Evolutionary conservation across 2,329 filamentous ascomycete species (phyloP).

Genomic region (Penicillium sclerotigenum): DNA sequence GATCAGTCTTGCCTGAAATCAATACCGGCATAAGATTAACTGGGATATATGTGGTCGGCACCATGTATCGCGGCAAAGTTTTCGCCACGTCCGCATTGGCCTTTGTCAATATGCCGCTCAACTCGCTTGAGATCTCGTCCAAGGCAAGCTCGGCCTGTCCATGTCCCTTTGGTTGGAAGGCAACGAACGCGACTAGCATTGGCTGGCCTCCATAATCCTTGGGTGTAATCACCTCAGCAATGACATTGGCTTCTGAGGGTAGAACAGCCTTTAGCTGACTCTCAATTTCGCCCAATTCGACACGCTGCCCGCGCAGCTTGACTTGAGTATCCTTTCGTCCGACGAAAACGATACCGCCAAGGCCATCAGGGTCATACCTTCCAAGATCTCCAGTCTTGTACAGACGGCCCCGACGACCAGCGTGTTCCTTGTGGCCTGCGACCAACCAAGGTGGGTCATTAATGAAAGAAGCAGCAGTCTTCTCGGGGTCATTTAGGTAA

Average conservation of each 20-base stretch:
- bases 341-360: slow-evolving; percentile 37
- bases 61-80: slow-evolving; percentile 34
- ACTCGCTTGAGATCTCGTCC: slow-evolving; percentile 16
- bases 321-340: slow-evolving; percentile 43
- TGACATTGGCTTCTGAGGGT: slow-evolving; percentile 37
- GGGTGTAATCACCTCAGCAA: slow-evolving; percentile 49
- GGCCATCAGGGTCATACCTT: slow-evolving; percentile 38
- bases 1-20: slow-evolving; percentile 47
- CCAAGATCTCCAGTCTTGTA: slow-evolving; percentile 45
- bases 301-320: slow-evolving; percentile 43
- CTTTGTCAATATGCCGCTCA: slow-evolving; percentile 16
- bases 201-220: slow-evolving; percentile 28
- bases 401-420: slow-evolving; percentile 32
- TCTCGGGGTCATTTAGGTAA: slow-evolving; percentile 43
- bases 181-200: slow-evolving; percentile 33
- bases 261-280: slow-evolving; percentile 32
- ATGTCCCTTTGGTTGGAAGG: slow-evolving; percentile 24
- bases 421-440: slow-evolving; percentile 22
- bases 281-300: slow-evolving; percentile 45
- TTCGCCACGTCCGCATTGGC: slow-evolving; percentile 26
- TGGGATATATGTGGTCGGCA: slow-evolving; percentile 44
- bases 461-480: slow-evolving; percentile 38
- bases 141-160: slow-evolving; percentile 17
- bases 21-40: slow-evolving; percentile 43
- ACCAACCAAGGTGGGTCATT: slow-evolving; percentile 39